Evolutionary conservation across 139 green algal genomes (phyloP).

Genomic region (Tetraselmis striata): DNA sequence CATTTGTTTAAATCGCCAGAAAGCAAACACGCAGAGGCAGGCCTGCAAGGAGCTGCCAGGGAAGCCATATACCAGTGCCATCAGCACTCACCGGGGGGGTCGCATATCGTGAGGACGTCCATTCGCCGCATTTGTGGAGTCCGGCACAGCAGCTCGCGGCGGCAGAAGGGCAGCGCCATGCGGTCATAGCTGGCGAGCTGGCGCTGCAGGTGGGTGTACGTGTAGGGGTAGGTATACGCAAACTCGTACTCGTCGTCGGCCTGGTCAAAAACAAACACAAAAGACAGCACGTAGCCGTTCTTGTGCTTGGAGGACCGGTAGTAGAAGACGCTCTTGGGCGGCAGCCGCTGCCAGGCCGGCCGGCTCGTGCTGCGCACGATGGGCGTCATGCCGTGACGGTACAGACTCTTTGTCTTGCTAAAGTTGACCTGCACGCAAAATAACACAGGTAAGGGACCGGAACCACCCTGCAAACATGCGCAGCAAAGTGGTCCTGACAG

Average conservation of each 20-base stretch:
- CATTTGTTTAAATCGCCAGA: no score
- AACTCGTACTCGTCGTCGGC: slow-evolving; percentile 37
- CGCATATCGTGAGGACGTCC: slow-evolving; percentile 24
- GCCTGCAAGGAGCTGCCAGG: no score
- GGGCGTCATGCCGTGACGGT: slow-evolving; percentile 22
- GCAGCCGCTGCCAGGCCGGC: slow-evolving; percentile 16
- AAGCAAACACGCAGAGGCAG: no score
- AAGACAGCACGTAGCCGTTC: slow-evolving; percentile 29
- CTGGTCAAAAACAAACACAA: slow-evolving; percentile 31
- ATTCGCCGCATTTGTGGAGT: slow-evolving; percentile 22
- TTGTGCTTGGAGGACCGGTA: slow-evolving; percentile 24
- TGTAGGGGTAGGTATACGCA: slow-evolving; percentile 33
- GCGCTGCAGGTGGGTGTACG: slow-evolving; percentile 17
- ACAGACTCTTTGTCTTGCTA: slow-evolving; percentile 29
- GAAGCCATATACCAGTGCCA: no score
- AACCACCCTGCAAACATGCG: no score
- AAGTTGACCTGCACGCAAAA: slow-evolving; percentile 22
- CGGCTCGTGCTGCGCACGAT: slow-evolving; percentile 11
- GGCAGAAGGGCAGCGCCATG: slow-evolving; percentile 17
- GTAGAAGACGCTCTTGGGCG: slow-evolving; percentile 29
- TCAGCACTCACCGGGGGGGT: background rate
- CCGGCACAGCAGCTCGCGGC: slow-evolving; percentile 24
- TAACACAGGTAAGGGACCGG: no score
- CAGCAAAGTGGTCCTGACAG: no score
- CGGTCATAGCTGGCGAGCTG: slow-evolving; percentile 20